Base-by-base conservation (phyloP, 2,329 filamentous ascomycete species). In the Fusarium staphyleae region DNA sequence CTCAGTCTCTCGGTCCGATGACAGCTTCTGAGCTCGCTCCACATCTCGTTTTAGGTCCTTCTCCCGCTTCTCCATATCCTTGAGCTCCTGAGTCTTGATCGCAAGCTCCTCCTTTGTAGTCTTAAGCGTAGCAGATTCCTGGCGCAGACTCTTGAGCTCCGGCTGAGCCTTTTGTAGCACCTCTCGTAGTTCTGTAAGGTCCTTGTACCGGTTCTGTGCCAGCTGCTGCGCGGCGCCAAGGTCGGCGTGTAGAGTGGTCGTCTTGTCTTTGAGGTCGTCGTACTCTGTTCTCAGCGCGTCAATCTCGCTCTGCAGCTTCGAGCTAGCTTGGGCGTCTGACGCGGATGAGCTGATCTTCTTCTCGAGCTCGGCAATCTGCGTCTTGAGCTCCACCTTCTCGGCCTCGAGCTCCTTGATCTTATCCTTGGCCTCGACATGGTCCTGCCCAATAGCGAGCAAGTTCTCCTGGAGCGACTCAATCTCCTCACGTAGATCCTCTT, bases 161-260 rank as follows among this genome's bases (percentile, higher is more conserved):
- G 91, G 89, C 68, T 97, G 93, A 1, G 89, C 84, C 70, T 95
- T 96, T 62, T 92, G 87, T 24, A 97, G 74, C 3, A 93, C 80
- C 56, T 93, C 89, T 15, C 88, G 84, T 37, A 96, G 77, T 22
- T 96, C 90, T 0, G 87, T 87, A 2, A 97, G 77, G 54, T 98
- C 93, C 72, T 92, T 96, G 78, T 92, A 98, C 24, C 95, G 83
- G 13, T 85, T 88, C 55, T 96, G 88, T 0, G 95, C 91, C 11
- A 98, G 82, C 72, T 96, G 87, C 70, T 97, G 87, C 0, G 93
- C 89, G 2, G 92, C 92, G 2, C 87, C 88, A 3, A 98, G 81
- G 69, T 99, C 93, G 0, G 88, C 90, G 68, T 96, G 87, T 14
- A 97, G 73, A 0, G 83, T 82, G 2, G 84, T 78, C 0, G 87